Conservation (phyloP, 164 flowering plant species). For the Berberis thunbergii region DNA sequence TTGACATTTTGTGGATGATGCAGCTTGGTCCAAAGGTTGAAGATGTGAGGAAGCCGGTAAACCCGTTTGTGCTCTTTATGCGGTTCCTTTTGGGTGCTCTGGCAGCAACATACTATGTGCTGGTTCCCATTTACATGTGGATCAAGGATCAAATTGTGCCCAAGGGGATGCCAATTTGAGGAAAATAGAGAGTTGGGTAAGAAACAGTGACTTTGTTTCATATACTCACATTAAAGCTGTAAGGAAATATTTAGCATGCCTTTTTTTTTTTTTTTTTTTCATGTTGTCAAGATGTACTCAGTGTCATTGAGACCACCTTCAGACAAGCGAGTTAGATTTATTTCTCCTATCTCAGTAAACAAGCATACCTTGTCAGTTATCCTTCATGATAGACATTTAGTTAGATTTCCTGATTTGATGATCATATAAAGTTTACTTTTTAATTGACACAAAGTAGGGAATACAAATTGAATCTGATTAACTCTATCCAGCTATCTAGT, state of each 20-base stretch:
- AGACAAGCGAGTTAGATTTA: too few relatives aligned
- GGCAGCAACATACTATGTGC: constrained; percentile 59
- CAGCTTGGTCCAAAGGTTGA: constrained; percentile 51
- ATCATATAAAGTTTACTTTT: too few relatives aligned
- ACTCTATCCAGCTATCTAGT: too few relatives aligned
- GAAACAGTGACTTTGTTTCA: background rate
- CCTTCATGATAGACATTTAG: too few relatives aligned
- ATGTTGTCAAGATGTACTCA: background rate
- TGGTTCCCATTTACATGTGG: constrained; percentile 93
- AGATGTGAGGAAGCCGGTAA: constrained; percentile 33
- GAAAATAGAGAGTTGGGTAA: background rate
- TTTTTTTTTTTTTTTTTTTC: background rate
- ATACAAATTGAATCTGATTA: too few relatives aligned
- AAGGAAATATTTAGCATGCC: background rate
- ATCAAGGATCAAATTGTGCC: constrained; percentile 74
- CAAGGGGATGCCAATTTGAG: constrained; percentile 60
- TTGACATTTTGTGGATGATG: constrained; percentile 5
- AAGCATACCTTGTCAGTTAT: background rate
- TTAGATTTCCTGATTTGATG: too few relatives aligned
- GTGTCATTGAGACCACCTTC: too few relatives aligned
- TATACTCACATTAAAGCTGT: constrained; percentile 5
- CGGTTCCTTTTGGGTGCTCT: constrained; percentile 58
- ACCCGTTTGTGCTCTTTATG: constrained; percentile 28
- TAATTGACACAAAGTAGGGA: too few relatives aligned
- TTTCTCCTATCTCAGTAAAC: background rate